Conservation (phyloP, 129 eudicot genomes). For the Chrysanthemum makinoi region DNA sequence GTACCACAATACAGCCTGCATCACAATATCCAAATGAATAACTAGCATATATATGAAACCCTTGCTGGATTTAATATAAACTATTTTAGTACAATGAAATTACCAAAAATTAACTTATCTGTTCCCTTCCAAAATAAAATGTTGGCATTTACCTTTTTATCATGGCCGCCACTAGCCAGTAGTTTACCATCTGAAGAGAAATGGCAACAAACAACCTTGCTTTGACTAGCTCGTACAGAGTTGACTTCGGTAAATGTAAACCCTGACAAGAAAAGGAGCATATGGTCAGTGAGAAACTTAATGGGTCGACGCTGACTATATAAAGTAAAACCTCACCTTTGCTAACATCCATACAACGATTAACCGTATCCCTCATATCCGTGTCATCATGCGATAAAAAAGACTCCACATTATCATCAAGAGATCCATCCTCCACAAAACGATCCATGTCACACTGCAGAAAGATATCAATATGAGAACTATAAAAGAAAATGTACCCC, state of each 20-base stretch:
- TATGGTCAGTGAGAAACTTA: neutral
- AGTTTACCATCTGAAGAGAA: conserved; percentile 96
- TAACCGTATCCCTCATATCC: conserved; percentile 76
- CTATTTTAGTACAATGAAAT: too few relatives aligned
- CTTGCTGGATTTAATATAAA: neutral
- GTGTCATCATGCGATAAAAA: conserved; percentile 93
- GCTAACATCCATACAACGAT: conserved; percentile 86
- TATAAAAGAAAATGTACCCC: conserved; percentile 8
- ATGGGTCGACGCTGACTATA: neutral
- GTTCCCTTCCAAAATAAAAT: too few relatives aligned
- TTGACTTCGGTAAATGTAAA: conserved; percentile 82
- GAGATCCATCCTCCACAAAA: conserved; percentile 94
- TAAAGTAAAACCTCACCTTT: conserved; percentile 47
- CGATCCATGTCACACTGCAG: conserved; percentile 96
- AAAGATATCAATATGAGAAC: conserved; percentile 29
- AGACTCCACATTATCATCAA: conserved; percentile 94
- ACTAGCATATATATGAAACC: neutral
- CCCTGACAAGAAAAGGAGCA: conserved; percentile 40
- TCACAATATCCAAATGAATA: neutral
- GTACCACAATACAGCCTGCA: conserved; percentile 93
- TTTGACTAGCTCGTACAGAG: conserved; percentile 81
- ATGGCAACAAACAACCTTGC: conserved; percentile 91
- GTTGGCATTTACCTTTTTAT: conserved; percentile 64
- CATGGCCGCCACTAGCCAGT: conserved; percentile 98
- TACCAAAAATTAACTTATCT: too few relatives aligned